Evolutionary conservation across 495 filamentous ascomycete genomes (phyloP).

Genomic region (Aspergillus sclerotioniger): DNA sequence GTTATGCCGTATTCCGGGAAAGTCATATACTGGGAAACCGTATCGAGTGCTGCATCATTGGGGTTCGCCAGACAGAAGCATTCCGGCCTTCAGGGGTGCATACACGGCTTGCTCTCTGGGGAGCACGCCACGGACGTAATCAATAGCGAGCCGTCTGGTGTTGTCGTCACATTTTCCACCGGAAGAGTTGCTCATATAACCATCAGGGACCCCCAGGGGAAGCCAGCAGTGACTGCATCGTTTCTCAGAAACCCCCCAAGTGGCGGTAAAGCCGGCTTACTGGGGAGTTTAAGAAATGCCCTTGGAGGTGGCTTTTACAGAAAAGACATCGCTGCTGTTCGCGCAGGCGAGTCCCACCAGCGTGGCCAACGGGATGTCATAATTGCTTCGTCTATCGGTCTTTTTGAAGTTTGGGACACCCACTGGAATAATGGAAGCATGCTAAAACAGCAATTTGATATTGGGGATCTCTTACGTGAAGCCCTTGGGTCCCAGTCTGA

Average conservation of each 20-base stretch:
- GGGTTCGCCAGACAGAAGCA: slow-evolving; percentile 74
- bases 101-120: slow-evolving; percentile 70
- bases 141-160: slow-evolving; percentile 81
- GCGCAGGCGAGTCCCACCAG: slow-evolving; percentile 62
- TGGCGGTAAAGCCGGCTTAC: slow-evolving; percentile 54
- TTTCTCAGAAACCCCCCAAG: slow-evolving; percentile 63
- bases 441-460: slow-evolving; percentile 51
- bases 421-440: slow-evolving; percentile 73
- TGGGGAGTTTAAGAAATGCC: slow-evolving; percentile 73
- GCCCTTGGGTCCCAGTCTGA: slow-evolving; percentile 18
- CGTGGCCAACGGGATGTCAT: slow-evolving; percentile 84
- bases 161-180: slow-evolving; percentile 76
- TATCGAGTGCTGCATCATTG: slow-evolving; percentile 75
- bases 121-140: slow-evolving; percentile 75
- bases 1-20: slow-evolving; percentile 79
- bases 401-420: slow-evolving; percentile 80
- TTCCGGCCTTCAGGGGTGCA: slow-evolving; percentile 69
- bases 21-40: slow-evolving; percentile 91
- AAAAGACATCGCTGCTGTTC: slow-evolving; percentile 74
- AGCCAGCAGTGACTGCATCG: slow-evolving; percentile 70
- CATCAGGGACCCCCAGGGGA: slow-evolving; percentile 79
- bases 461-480: slow-evolving; percentile 37
- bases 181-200: slow-evolving; percentile 84
- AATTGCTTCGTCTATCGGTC: slow-evolving; percentile 68
- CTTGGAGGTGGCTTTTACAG: slow-evolving; percentile 62